Evolutionary conservation across 192 early-diverging fungal genomes (phyloP).

Genomic region (Rhizoclosmatium sp.): DNA sequence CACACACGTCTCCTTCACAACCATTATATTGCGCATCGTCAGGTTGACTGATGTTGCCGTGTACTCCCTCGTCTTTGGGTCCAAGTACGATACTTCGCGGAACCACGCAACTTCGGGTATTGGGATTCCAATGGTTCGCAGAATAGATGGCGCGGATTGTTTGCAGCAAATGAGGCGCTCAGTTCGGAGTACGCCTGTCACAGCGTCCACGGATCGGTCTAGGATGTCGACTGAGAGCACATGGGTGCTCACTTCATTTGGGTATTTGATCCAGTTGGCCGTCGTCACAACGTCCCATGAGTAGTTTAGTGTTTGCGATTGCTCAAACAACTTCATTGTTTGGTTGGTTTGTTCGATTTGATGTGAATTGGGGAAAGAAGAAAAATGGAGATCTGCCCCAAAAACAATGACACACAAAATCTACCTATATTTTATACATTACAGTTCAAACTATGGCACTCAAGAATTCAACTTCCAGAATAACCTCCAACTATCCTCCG

Average conservation of each 20-base stretch:
- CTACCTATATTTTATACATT: too few species aligned
- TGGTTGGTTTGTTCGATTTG: too few species aligned
- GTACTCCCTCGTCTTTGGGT: constrained; percentile 76
- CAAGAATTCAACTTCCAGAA: too few species aligned
- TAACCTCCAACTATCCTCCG: too few species aligned
- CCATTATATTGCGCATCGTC: constrained; percentile 82
- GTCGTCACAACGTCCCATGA: constrained; percentile 73
- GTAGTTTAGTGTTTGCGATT: constrained; percentile 80
- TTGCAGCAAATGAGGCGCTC: constrained; percentile 90
- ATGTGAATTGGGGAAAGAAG: too few species aligned
- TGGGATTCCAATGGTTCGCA: constrained; percentile 61
- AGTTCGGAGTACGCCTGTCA: constrained; percentile 84
- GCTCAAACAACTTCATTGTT: constrained; percentile 87
- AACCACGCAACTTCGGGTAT: constrained; percentile 78
- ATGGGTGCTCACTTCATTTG: constrained; percentile 91
- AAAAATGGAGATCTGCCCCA: too few species aligned
- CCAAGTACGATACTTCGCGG: constrained; percentile 87
- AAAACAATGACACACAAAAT: too few species aligned
- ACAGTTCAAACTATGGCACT: too few species aligned
- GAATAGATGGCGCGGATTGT: constrained; percentile 84
- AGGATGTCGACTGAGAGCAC: constrained; percentile 92
- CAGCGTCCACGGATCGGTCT: constrained; percentile 78
- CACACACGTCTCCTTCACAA: constrained; percentile 84
- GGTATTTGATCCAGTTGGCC: constrained; percentile 98
- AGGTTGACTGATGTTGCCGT: constrained; percentile 86